Base-by-base conservation (phyloP, 192 early-diverging fungal genomes). In the Backusella liffmaniae region DNA sequence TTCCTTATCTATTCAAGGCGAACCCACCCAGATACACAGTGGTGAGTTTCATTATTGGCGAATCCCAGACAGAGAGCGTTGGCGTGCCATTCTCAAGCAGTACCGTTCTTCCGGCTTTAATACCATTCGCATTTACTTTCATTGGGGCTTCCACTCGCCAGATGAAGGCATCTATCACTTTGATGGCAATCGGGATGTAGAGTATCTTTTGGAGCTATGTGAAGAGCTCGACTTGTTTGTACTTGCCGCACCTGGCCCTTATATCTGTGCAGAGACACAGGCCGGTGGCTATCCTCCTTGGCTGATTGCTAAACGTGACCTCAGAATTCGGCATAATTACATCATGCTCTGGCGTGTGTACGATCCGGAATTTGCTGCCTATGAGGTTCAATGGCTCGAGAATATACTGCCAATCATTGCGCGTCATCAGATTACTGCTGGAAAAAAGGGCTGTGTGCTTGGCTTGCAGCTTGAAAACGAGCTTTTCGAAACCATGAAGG, bases 1-100 rank as follows among this genome's bases (percentile, higher is more conserved):
- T 74, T 84, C 89, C 26, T 84, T 96, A 73, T 84, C 85, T 42
- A 84, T 96, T 32, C 74, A 90, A 75, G 93, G 94, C 18, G 85
- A 80, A 42, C 91, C 90, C 0, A 86, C 84, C 1, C 79, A 91
- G 71, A 82, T 96, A 32, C 81, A 92, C 59, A 87, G 88, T 15
- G 91, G 92, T 1, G 95, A 96, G 80, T 96, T 96, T 80, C 93
- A 95, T 79, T 95, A 95, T 78, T 96, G 94, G 94, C 87, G 94
- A 32, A 73, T 95, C 13, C 93, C 94, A 0, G 89, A 92, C 74
- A 56, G 79, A 30, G 49, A 75, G 3, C 82, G 90, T 8, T 97
- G 95, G 95, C 73, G 79, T 36, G 79, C 78, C 26, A 87, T 93
- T 41, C 85, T 97, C 36, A 83, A 86, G 73, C 88, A 91, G 76